Percentiles rank a stretch among this genome's conserved stretches.
These are phyloP conservation scores for Alternaria brassicicola DNA, from an alignment of 2,329 filamentous ascomycete species.

Conservation along the genomic window DNA sequence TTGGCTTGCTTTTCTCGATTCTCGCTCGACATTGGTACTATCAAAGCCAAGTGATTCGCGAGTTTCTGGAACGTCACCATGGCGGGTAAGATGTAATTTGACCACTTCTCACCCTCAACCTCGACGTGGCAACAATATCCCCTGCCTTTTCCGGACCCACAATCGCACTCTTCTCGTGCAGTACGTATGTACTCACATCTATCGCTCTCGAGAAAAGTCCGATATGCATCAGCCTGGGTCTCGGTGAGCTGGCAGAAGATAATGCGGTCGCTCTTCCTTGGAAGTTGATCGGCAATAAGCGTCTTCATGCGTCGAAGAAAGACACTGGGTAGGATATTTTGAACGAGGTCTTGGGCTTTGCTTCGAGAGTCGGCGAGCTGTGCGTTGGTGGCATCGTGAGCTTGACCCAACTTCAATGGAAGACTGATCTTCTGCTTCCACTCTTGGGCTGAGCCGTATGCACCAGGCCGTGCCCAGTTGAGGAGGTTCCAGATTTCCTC, in stretches of 20 bases:
- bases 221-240: conserved; percentile 80
- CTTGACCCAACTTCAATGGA: conserved; percentile 85
- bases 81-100: conserved; percentile 80
- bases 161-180: conserved; percentile 72
- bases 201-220: conserved; percentile 76
- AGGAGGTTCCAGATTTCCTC: conserved; percentile 95
- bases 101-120: conserved; percentile 69
- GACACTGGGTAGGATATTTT: conserved; percentile 86
- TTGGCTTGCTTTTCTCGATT: conserved; percentile 74
- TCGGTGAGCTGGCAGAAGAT: conserved; percentile 93
- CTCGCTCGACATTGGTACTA: conserved; percentile 74
- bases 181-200: conserved; percentile 71
- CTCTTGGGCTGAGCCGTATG: conserved; percentile 68
- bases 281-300: conserved; percentile 87
- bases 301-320: conserved; percentile 94
- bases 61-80: conserved; percentile 85
- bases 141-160: conserved; percentile 69
- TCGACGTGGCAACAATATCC: conserved; percentile 80
- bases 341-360: conserved; percentile 82
- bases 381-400: conserved; percentile 83
- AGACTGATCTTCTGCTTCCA: conserved; percentile 81
- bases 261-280: conserved; percentile 91
- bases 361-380: conserved; percentile 81
- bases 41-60: conserved; percentile 87
- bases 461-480: conserved; percentile 93